These are phyloP conservation scores for Aristolochia contorta DNA, from an alignment of 164 flowering plant genomes.

Conservation along the genomic window DNA sequence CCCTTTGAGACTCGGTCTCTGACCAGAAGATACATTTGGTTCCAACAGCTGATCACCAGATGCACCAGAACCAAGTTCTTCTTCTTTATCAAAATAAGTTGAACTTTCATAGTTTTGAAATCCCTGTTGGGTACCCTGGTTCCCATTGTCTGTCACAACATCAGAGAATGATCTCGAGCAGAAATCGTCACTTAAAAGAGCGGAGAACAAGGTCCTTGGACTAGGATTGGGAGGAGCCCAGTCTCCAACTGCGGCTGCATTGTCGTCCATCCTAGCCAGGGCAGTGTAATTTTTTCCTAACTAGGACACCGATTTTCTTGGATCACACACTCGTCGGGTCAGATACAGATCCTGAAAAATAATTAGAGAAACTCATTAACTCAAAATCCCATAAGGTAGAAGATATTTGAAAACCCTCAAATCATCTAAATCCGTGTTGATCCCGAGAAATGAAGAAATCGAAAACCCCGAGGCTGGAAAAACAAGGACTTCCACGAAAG, in stretches of 20 bases:
- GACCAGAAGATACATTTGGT: slow-evolving; percentile 20
- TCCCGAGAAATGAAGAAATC: too few species aligned
- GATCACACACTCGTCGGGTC: too few species aligned
- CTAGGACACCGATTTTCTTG: too few species aligned
- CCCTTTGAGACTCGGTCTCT: slow-evolving; percentile 28
- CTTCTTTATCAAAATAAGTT: slow-evolving; percentile 10
- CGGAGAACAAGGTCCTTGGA: slow-evolving; percentile 41
- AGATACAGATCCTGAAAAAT: too few species aligned
- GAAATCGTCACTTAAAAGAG: slow-evolving; percentile 31
- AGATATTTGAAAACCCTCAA: too few species aligned
- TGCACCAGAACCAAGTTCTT: slow-evolving; percentile 7
- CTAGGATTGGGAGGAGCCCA: slow-evolving; percentile 60
- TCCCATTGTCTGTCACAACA: slow-evolving; percentile 16
- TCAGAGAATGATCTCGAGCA: slow-evolving; percentile 24
- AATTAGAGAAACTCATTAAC: too few species aligned
- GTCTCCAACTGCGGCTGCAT: slow-evolving; percentile 52
- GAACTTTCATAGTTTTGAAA: slow-evolving; percentile 14
- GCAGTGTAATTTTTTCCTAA: neutral
- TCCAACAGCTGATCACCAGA: slow-evolving; percentile 16
- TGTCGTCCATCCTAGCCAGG: slow-evolving; percentile 59
- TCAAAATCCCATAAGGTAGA: too few species aligned
- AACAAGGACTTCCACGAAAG: too few species aligned
- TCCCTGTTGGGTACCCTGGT: slow-evolving; percentile 13
- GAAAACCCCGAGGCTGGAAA: too few species aligned
- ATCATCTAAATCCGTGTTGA: too few species aligned